Base-by-base conservation (phyloP, 208 protist species). In the Leishmania gerbilli region DNA sequence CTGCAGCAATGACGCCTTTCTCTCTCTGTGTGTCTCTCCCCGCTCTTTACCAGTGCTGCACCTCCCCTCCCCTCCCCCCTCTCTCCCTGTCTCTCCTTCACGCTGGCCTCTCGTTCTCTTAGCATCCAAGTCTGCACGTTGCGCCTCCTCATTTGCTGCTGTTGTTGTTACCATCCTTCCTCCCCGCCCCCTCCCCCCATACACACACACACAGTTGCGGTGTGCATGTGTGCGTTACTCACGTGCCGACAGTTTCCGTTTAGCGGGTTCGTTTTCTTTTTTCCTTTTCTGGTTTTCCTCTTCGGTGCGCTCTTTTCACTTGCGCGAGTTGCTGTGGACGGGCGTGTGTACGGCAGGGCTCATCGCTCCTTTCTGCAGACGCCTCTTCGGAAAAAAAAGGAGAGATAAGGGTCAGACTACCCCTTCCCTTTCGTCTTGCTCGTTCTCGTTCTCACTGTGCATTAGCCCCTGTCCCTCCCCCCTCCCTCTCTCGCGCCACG, bases 11-110 rank as follows among this genome's bases (percentile, higher is more conserved):
- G 8, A 3, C 8, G 37, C 21, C 21, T 37, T 45, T 40, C 47
- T 69, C 37, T 75, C 21, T 79, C 58, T 60, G 49, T 76, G 47
- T 60, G 60, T 76, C 15, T 49, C 31, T 76, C 37, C n/a, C 11
- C 42, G 1, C 49, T 60, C n/a, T 24, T 31, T 17, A 49, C 69
- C 11, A 11, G 24, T 65, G 2, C 71, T 13, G 21, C 60, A 75
- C 58, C 72, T 51, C 47, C 49, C 40, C 69, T 37, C 71, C 34
- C 34, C 34, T 1, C 34, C 34, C 76, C 53, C 34, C 37, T 40
- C 45, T 31, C n/a, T 34, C n/a, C 53, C 49, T 56, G 3, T 37
- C 45, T 27, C 42, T 5, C 68, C 21, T 74, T 42, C 24, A 17
- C 19, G 68, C 42, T 19, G 47, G 21, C 1, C 68, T 47, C 1